These are phyloP conservation scores for Chaetomiaceae sp. DNA, from an alignment of 2,329 filamentous ascomycete species.

Conservation along the genomic window DNA sequence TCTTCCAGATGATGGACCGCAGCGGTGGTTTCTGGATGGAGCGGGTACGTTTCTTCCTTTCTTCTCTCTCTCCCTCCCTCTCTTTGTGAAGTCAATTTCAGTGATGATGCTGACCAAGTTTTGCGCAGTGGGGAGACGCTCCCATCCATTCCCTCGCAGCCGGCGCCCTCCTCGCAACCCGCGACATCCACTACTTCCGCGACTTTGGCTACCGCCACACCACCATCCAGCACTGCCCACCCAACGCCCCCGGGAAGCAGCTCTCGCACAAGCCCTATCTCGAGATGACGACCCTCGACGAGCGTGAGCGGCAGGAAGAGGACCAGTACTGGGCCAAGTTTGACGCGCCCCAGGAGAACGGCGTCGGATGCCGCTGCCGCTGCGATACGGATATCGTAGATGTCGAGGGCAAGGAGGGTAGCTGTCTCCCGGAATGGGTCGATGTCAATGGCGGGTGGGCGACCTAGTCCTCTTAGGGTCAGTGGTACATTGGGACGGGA, in stretches of 20 bases:
- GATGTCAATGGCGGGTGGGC: slow-evolving; percentile 94
- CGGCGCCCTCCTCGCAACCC: slow-evolving; percentile 73
- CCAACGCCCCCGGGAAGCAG: slow-evolving; percentile 87
- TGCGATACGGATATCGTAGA: slow-evolving; percentile 98
- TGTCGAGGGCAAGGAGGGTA: slow-evolving; percentile 95
- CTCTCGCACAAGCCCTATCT: slow-evolving; percentile 74
- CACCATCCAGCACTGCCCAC: slow-evolving; percentile 96
- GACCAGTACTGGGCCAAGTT: slow-evolving; percentile 93
- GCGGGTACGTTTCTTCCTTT: slow-evolving; percentile 54
- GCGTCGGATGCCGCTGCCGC: slow-evolving; percentile 91
- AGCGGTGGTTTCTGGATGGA: slow-evolving; percentile 99
- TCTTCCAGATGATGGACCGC: slow-evolving; percentile 98
- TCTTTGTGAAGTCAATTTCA: not conserved
- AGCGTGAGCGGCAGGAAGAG: slow-evolving; percentile 82
- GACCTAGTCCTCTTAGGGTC: slow-evolving; percentile 33
- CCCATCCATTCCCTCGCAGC: slow-evolving; percentile 97
- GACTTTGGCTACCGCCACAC: slow-evolving; percentile 98
- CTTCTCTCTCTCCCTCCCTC: too few species aligned
- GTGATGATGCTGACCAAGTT: not conserved
- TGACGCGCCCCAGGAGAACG: slow-evolving; percentile 88
- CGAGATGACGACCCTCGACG: slow-evolving; percentile 74
- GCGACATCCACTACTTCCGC: slow-evolving; percentile 96
- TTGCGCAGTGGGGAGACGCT: slow-evolving; percentile 85
- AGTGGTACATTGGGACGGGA: not conserved
- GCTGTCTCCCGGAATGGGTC: slow-evolving; percentile 93